Evolutionary conservation across 2,329 filamentous ascomycete species (phyloP).

Genomic region (Thermomyces lanuginosus): DNA sequence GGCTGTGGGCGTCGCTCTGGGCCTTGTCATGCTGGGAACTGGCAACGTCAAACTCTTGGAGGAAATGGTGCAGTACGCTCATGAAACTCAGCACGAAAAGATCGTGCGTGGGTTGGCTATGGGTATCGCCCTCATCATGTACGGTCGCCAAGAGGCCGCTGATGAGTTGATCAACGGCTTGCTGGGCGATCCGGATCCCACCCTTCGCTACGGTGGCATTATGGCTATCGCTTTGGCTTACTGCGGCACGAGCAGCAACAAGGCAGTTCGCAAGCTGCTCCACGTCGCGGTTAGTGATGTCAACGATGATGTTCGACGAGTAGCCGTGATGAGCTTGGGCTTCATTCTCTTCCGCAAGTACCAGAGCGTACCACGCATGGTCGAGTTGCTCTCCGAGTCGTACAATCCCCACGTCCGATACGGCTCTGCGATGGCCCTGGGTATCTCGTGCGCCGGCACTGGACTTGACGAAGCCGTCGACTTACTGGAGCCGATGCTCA

Average conservation of each 20-base stretch:
- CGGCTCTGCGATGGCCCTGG: constrained; percentile 92
- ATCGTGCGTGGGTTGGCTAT: constrained; percentile 89
- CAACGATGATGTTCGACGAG: constrained; percentile 88
- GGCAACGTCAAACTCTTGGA: constrained; percentile 85
- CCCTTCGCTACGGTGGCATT: constrained; percentile 88
- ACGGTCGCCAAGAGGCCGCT: constrained; percentile 80
- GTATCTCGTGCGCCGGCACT: constrained; percentile 93
- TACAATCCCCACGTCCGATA: constrained; percentile 98
- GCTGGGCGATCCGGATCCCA: constrained; percentile 82
- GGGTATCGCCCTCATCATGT: constrained; percentile 98
- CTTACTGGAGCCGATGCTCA: constrained; percentile 95
- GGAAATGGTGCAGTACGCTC: constrained; percentile 94
- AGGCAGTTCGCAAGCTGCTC: constrained; percentile 86
- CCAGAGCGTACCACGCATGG: constrained; percentile 93
- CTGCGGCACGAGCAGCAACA: constrained; percentile 94
- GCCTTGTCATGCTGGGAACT: constrained; percentile 95
- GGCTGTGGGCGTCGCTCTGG: constrained; percentile 89
- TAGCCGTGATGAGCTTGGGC: constrained; percentile 92
- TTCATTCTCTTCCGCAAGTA: constrained; percentile 98
- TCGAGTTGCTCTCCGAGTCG: constrained; percentile 91
- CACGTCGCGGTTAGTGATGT: constrained; percentile 96
- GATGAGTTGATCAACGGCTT: constrained; percentile 90
- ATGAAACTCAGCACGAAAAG: constrained; percentile 97
- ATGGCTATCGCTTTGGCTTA: constrained; percentile 98
- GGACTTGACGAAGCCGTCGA: constrained; percentile 93